Percentiles rank a stretch among this genome's conserved stretches.
These are phyloP conservation scores for Alternaria sp. DNA, from an alignment of 2,329 filamentous ascomycete species.

Conservation along the genomic window DNA sequence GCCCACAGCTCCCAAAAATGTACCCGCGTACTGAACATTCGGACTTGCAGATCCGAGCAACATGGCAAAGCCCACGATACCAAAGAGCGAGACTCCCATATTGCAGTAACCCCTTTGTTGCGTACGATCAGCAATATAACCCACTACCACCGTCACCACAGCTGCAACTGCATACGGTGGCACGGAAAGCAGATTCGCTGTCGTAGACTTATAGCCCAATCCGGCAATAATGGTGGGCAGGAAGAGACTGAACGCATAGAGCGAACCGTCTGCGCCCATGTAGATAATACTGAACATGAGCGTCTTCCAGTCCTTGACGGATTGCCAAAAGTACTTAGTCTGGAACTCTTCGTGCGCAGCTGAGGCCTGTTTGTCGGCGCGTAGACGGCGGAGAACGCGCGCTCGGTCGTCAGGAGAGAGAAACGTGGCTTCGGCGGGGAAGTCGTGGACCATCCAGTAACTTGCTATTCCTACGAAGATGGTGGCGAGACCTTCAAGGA, in stretches of 20 bases:
- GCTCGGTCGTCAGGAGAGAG: slow-evolving; percentile 72
- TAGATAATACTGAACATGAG: slow-evolving; percentile 77
- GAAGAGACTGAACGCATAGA: slow-evolving; percentile 80
- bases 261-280: slow-evolving; percentile 72
- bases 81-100: slow-evolving; percentile 71
- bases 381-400: slow-evolving; percentile 74
- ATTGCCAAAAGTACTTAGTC: slow-evolving; percentile 73
- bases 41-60: slow-evolving; percentile 70
- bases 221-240: slow-evolving; percentile 76
- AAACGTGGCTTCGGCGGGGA: slow-evolving; percentile 75
- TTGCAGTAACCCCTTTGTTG: slow-evolving; percentile 80
- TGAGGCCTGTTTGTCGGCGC: slow-evolving; percentile 74
- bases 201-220: slow-evolving; percentile 63
- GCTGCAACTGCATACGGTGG: slow-evolving; percentile 78
- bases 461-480: slow-evolving; percentile 67
- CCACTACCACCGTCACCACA: slow-evolving; percentile 70
- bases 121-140: slow-evolving; percentile 78
- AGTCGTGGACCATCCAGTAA: slow-evolving; percentile 84
- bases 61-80: slow-evolving; percentile 80
- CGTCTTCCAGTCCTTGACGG: slow-evolving; percentile 83
- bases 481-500: slow-evolving; percentile 73
- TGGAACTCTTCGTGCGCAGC: slow-evolving; percentile 78
- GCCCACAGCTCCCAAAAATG: slow-evolving; percentile 82
- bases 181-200: slow-evolving; percentile 74
- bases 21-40: slow-evolving; percentile 78